Evolutionary conservation across 805 yeast species (phyloP), one percentile per base, ranked within the genome.

Genomic region (Clavispora phyllophila): DNA sequence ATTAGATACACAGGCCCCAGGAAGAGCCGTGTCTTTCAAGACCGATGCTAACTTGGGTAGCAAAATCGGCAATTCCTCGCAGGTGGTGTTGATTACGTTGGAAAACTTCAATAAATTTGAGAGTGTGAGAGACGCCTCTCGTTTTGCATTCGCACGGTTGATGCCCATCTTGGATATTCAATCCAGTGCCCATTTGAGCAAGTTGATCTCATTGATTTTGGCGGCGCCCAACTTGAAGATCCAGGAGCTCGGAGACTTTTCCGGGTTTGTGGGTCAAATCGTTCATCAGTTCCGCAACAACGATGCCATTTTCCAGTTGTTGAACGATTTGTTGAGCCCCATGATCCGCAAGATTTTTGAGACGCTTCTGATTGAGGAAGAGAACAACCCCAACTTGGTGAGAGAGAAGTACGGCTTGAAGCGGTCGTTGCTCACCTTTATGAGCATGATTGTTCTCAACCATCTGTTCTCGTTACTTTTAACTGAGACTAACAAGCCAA

Each of bases 241-340:
- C 10, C 66, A 71, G 41, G 96, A 90, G 60, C 67, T 91, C 58
- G 74, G 76, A 29, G 96, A 89, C 56, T 88, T 93, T 57, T 66
- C 89, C 42, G 77, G 91, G 31, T 91, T 93, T 60, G 66, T 93
- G 47, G 90, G 95, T 5, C 98, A 93, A 64, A 77, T 93, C 47
- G 78, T 85, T 40, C 97, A 91, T 60, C 77, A 73, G 50, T 88
- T 83, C 64, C 77, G 79, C 55, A 71, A 71, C 36, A 82, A 86
- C 51, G 80, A 77, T 34, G 75, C 72, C 35, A 79, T 89, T 41
- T 88, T 86, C 61, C 80, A 81, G 52, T 68, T 91, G 63, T 70
- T 91, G 49, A 80, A 84, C 54, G 81, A 82, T 43, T 67, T 93
- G 46, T 60, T 88, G 44, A 68, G 85, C 0, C 96, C 96, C n/a